These are phyloP conservation scores for Penicillium polonicum DNA, from an alignment of 2,329 filamentous ascomycete species.

Conservation along the genomic window DNA sequence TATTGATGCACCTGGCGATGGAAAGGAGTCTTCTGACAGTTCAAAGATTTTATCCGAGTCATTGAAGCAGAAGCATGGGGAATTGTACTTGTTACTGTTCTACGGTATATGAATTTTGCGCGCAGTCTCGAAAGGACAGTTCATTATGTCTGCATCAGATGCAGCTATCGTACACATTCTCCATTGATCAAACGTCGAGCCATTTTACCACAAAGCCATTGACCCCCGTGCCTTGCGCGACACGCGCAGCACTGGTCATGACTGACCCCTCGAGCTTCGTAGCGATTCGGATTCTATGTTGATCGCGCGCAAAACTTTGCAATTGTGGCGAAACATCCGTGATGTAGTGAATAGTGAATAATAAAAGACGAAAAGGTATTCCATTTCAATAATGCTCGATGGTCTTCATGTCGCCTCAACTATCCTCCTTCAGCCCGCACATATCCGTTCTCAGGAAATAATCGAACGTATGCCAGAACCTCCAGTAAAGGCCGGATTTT, in stretches of 20 bases:
- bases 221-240: neutral
- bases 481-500: slow-evolving; percentile 60
- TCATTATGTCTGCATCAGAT: slow-evolving; percentile 17
- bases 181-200: slow-evolving; percentile 2
- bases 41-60: neutral
- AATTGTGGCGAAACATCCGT: neutral
- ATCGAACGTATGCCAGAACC: slow-evolving; percentile 59
- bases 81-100: neutral
- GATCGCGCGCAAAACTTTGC: neutral
- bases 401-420: slow-evolving; percentile 25
- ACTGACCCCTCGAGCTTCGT: neutral
- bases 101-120: neutral
- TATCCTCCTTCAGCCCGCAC: slow-evolving; percentile 57
- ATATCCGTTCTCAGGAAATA: slow-evolving; percentile 58
- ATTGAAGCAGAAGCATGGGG: neutral
- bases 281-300: neutral
- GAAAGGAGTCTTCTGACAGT: neutral
- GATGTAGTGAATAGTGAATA: neutral
- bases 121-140: slow-evolving; percentile 3
- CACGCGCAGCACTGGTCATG: neutral
- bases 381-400: neutral
- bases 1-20: neutral
- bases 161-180: slow-evolving; percentile 19
- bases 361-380: neutral
- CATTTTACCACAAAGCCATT: neutral